Conservation (phyloP, 2,329 filamentous ascomycete species). For the Talaromyces atroroseus region DNA sequence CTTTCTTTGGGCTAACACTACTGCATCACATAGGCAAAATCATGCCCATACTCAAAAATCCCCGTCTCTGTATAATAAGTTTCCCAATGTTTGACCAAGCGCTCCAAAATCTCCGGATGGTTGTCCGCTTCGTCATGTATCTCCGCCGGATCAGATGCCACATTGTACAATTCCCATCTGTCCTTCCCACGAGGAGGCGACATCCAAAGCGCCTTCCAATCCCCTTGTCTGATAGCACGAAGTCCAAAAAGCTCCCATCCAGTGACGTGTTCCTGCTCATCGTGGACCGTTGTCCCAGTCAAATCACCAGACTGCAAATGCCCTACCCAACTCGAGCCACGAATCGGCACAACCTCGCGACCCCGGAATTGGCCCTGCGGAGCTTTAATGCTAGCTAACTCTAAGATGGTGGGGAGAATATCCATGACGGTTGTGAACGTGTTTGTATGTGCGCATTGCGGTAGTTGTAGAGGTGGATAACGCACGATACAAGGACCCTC, state of each 20-base stretch:
- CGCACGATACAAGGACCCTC: slow-evolving; percentile 32
- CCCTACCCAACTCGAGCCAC: slow-evolving; percentile 25
- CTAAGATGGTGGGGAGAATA: slow-evolving; percentile 27
- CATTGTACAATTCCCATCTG: slow-evolving; percentile 49
- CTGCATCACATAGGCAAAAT: neutral
- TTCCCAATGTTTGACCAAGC: neutral
- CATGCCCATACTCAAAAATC: neutral
- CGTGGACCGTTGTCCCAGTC: slow-evolving; percentile 15
- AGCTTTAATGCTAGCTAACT: neutral
- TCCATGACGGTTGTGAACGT: slow-evolving; percentile 34
- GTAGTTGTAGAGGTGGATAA: slow-evolving; percentile 19
- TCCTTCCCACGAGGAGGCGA: slow-evolving; percentile 44
- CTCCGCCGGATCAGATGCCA: slow-evolving; percentile 45
- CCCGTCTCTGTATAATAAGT: neutral
- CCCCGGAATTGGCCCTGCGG: neutral
- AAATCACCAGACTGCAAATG: neutral
- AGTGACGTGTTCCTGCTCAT: slow-evolving; percentile 27
- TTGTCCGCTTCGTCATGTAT: slow-evolving; percentile 31
- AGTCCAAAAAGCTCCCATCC: slow-evolving; percentile 33
- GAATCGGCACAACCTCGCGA: slow-evolving; percentile 26
- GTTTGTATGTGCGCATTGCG: neutral
- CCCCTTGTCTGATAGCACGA: slow-evolving; percentile 29
- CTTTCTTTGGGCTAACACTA: neutral
- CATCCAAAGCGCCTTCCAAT: slow-evolving; percentile 42
- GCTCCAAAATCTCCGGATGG: slow-evolving; percentile 23